phyloP scores from a whole-genome alignment of 2,329 filamentous ascomycete species.

The Colletotrichum lini region DNA sequence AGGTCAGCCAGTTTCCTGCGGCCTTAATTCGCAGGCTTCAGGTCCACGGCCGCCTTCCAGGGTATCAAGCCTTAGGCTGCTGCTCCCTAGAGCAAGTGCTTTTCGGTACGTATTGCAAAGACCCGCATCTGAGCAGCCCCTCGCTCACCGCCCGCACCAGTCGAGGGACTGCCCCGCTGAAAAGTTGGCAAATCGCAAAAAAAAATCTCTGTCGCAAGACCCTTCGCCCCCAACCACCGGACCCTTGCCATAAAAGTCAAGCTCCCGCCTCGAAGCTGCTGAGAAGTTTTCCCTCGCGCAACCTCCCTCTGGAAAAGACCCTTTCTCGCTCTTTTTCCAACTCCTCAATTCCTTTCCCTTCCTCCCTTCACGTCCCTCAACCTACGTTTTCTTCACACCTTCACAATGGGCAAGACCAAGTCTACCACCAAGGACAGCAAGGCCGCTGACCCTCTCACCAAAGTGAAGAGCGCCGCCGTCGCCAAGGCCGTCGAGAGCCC shows the following conservation, averaged over 20 bases:
- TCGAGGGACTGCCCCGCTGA: conserved; percentile 35
- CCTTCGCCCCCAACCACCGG: conserved; percentile 42
- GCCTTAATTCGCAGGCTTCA: conserved; percentile 41
- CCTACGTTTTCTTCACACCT: not conserved
- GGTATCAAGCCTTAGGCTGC: not conserved
- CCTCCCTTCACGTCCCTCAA: conserved; percentile 5
- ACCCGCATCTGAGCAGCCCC: conserved; percentile 9
- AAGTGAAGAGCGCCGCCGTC: conserved; percentile 76
- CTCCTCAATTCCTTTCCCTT: not conserved
- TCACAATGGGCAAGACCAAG: conserved; percentile 74
- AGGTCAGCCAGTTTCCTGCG: conserved; percentile 37
- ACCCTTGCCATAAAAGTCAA: conserved; percentile 41
- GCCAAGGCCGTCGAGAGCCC: conserved; percentile 77
- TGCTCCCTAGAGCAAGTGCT: conserved; percentile 11
- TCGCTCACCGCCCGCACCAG: conserved; percentile 40
- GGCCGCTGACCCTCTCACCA: conserved; percentile 63
- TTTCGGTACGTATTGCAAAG: conserved; percentile 31
- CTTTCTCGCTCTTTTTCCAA: conserved; percentile 26
- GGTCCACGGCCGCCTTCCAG: not conserved
- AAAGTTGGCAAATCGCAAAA: conserved; percentile 41
- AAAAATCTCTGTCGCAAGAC: conserved; percentile 42
- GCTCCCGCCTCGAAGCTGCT: conserved; percentile 30
- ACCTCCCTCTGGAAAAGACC: conserved; percentile 38
- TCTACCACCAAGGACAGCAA: conserved; percentile 67
- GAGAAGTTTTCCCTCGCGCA: conserved; percentile 24